These are phyloP conservation scores for Daldinia concentrica DNA, from an alignment of 495 filamentous ascomycete species.

Conservation along the genomic window DNA sequence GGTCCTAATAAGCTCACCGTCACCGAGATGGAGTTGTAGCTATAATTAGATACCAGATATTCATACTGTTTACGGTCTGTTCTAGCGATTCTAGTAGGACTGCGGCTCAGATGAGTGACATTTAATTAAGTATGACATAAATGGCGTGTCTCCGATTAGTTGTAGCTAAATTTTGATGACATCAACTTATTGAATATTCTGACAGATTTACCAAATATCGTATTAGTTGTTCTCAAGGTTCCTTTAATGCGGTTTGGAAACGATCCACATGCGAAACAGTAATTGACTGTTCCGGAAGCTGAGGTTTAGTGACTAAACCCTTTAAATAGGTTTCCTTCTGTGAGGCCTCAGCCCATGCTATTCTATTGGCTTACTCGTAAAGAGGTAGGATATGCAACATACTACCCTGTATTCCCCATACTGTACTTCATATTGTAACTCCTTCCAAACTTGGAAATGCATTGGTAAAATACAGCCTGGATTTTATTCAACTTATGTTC, in stretches of 20 bases:
- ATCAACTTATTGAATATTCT: neutral
- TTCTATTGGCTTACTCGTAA: conserved; percentile 23
- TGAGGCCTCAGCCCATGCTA: neutral
- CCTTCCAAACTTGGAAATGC: conserved; percentile 12
- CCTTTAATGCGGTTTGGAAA: neutral
- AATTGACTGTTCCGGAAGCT: neutral
- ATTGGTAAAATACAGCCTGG: neutral
- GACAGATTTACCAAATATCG: neutral
- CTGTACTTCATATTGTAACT: neutral
- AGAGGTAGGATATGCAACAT: neutral
- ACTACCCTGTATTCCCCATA: neutral
- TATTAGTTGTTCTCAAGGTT: neutral
- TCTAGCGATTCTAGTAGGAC: neutral
- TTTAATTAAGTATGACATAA: neutral
- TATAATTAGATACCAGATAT: conserved; percentile 28
- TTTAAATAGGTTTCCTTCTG: neutral
- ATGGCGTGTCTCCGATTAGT: conserved; percentile 10
- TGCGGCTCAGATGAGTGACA: conserved; percentile 15
- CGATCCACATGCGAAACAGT: neutral
- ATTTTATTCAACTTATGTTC: neutral
- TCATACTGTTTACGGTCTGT: conserved; percentile 12
- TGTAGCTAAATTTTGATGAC: conserved; percentile 5
- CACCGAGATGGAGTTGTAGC: neutral
- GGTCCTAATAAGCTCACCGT: conserved; percentile 7
- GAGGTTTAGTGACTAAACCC: neutral